A percentile compares a stretch with the other conserved stretches of the same genome.
These are phyloP conservation scores for Taiwanofungus camphoratus DNA, from an alignment of 1,284 basidiomycete genomes.

Conservation along the genomic window DNA sequence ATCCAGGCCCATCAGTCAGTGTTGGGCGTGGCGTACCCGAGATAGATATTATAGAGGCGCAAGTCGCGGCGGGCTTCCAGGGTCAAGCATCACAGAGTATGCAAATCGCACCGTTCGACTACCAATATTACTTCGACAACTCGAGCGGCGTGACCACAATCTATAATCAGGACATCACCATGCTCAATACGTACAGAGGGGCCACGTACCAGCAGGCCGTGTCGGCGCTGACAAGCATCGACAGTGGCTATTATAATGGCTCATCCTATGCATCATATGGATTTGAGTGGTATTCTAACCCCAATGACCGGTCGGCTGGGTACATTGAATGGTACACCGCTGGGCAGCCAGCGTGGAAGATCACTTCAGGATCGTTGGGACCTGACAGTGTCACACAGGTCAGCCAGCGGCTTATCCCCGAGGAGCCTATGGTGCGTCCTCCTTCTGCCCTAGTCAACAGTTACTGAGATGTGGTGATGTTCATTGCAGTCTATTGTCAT, in stretches of 20 bases:
- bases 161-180: slow-evolving; percentile 45
- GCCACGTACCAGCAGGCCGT: slow-evolving; percentile 77
- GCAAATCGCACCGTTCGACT: slow-evolving; percentile 78
- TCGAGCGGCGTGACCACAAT: slow-evolving; percentile 47
- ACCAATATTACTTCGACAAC: slow-evolving; percentile 46
- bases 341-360: slow-evolving; percentile 59
- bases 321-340: slow-evolving; percentile 73
- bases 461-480: background rate
- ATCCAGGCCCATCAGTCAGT: slow-evolving; percentile 52
- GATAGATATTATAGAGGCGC: slow-evolving; percentile 64
- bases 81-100: slow-evolving; percentile 69
- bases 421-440: slow-evolving; percentile 68
- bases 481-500: slow-evolving; percentile 59
- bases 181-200: slow-evolving; percentile 71
- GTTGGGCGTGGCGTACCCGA: slow-evolving; percentile 57
- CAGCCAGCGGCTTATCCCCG: slow-evolving; percentile 61
- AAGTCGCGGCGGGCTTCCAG: slow-evolving; percentile 30
- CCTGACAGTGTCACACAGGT: slow-evolving; percentile 52
- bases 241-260: slow-evolving; percentile 48
- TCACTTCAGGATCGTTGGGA: slow-evolving; percentile 53
- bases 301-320: slow-evolving; percentile 51
- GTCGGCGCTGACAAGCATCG: slow-evolving; percentile 57
- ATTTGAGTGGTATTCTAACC: slow-evolving; percentile 73
- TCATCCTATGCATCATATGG: slow-evolving; percentile 54
- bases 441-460: background rate